A percentile compares a stretch with the other conserved stretches of the same genome.
Evolutionary conservation across 768 basidiomycete species (phyloP).

Genomic region (Macrocybe gigantea): DNA sequence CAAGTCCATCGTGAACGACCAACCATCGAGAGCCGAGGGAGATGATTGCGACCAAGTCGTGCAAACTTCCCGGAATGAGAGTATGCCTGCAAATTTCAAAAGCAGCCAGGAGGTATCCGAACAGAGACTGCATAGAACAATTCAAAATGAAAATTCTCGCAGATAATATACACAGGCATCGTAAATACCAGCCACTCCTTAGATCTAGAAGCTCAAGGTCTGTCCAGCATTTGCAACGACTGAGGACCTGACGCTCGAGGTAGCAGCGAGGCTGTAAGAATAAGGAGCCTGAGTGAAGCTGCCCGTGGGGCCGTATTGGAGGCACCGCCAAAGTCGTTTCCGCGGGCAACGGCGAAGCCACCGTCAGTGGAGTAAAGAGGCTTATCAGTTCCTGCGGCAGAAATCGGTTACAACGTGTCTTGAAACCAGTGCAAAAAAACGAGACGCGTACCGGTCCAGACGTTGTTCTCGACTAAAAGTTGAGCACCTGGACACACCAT

Average conservation of each 20-base stretch:
- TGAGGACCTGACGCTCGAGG: constrained; percentile 17
- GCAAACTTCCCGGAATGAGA: too few species aligned
- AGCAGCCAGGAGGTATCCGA: neutral
- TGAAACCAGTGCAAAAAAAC: neutral
- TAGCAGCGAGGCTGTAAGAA: constrained; percentile 22
- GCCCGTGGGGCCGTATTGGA: constrained; percentile 25
- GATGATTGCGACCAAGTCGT: too few species aligned
- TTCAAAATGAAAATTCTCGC: neutral
- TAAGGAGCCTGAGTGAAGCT: constrained; percentile 29
- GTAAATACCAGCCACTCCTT: too few species aligned
- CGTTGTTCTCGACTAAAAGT: constrained; percentile 42
- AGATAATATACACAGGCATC: too few species aligned
- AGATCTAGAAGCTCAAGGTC: constrained; percentile 19
- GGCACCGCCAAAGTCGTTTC: constrained; percentile 29
- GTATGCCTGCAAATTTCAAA: too few species aligned
- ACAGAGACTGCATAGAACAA: too few species aligned
- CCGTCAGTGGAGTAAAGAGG: constrained; percentile 36
- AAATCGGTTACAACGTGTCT: neutral
- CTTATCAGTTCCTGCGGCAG: constrained; percentile 22
- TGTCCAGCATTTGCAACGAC: constrained; percentile 24
- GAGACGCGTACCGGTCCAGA: constrained; percentile 28
- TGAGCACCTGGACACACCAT: constrained; percentile 26
- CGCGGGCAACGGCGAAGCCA: constrained; percentile 33
- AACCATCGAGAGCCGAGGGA: too few species aligned
- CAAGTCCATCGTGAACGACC: too few species aligned